A percentile compares a stretch with the other conserved stretches of the same genome.
phyloP scores from a whole-genome alignment of 2,329 filamentous ascomycete species.

The Fonsecaea erecta region DNA sequence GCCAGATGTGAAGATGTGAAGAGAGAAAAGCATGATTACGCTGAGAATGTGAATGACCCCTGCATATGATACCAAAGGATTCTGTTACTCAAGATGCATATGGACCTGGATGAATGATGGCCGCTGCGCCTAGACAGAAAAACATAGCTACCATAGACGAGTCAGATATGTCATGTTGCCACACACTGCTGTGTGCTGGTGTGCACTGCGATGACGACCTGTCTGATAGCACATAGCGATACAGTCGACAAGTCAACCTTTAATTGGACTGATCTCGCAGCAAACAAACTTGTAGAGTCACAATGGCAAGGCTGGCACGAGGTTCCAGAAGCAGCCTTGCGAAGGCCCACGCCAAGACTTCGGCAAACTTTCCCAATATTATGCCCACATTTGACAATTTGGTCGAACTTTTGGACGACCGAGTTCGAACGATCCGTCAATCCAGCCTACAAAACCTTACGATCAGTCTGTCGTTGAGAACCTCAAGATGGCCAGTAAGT shows the following conservation, averaged over 20 bases:
- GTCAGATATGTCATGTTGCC: neutral
- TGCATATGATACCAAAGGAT: slow-evolving; percentile 33
- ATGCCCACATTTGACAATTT: slow-evolving; percentile 26
- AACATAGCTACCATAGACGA: neutral
- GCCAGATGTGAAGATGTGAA: slow-evolving; percentile 35
- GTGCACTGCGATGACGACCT: neutral
- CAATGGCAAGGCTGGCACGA: neutral
- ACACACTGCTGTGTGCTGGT: neutral
- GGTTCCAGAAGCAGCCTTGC: neutral
- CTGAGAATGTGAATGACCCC: slow-evolving; percentile 14
- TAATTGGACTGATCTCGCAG: neutral
- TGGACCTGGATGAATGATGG: neutral
- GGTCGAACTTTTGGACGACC: slow-evolving; percentile 17
- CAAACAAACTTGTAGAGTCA: neutral
- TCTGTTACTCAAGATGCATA: slow-evolving; percentile 12
- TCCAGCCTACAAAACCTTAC: slow-evolving; percentile 9
- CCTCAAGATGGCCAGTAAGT: slow-evolving; percentile 40
- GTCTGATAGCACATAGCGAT: neutral
- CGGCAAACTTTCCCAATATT: slow-evolving; percentile 19
- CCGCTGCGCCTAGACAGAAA: slow-evolving; percentile 13
- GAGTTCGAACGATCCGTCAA: slow-evolving; percentile 11
- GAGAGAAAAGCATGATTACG: slow-evolving; percentile 17
- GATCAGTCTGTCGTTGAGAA: slow-evolving; percentile 20
- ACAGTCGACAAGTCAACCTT: neutral
- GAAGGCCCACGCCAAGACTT: slow-evolving; percentile 11